phyloP scores from a whole-genome alignment of 2,329 filamentous ascomycete genomes.

The Aspergillus flavus region DNA sequence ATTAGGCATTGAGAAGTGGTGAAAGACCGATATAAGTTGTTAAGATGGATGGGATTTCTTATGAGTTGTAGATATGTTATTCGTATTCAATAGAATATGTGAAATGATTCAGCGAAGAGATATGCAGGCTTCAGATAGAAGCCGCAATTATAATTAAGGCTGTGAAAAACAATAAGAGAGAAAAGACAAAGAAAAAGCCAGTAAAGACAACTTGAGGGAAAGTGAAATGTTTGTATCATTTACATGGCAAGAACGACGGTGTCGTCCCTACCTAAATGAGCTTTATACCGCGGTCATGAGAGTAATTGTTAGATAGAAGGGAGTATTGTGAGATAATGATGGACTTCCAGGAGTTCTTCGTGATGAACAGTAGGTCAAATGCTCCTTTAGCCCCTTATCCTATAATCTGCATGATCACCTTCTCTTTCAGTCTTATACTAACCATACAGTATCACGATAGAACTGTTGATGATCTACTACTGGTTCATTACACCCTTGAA shows the following conservation, averaged over 20 bases:
- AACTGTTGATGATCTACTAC: no score
- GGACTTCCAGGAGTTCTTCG: no score
- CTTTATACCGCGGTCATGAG: background rate
- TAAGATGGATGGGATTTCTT: background rate
- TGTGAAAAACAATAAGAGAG: background rate
- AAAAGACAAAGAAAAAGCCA: background rate
- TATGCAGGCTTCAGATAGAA: background rate
- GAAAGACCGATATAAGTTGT: background rate
- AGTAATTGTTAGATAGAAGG: no score
- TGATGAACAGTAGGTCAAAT: no score
- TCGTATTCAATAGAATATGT: background rate
- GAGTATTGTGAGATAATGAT: no score
- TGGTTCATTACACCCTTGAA: no score
- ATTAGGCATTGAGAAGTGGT: background rate
- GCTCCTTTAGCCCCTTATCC: no score
- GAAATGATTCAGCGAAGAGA: background rate
- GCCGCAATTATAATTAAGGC: background rate
- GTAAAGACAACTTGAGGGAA: background rate
- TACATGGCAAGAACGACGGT: background rate
- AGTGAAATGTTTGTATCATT: background rate
- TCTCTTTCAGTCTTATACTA: no score
- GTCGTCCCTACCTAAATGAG: background rate
- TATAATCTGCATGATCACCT: no score
- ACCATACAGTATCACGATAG: no score
- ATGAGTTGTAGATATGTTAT: background rate